Conservation (phyloP, 257 asterid genomes). For the Primulina huaijiensis region DNA sequence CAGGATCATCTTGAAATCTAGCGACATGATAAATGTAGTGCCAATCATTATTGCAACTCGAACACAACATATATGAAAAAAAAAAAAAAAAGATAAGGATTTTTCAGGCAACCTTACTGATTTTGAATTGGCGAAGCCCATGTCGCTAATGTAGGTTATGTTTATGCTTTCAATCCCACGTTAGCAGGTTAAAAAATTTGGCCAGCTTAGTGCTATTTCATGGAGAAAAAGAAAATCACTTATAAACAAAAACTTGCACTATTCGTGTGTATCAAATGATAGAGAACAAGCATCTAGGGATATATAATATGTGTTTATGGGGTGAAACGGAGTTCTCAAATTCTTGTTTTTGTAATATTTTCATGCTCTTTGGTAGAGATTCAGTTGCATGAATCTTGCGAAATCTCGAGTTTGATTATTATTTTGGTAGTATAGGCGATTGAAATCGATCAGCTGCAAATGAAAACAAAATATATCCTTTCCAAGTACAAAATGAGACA, state of each 20-base stretch:
- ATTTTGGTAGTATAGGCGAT: neutral
- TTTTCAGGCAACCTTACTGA: neutral
- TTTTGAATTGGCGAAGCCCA: neutral
- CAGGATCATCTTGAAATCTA: slow-evolving; percentile 47
- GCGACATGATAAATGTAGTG: neutral
- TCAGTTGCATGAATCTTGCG: neutral
- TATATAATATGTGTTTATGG: neutral
- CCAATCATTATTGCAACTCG: neutral
- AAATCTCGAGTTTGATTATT: neutral
- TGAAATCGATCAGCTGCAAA: neutral
- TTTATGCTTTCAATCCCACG: neutral
- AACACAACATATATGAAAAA: neutral
- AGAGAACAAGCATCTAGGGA: neutral
- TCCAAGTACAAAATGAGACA: neutral
- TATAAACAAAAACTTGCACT: neutral
- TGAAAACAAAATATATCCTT: neutral
- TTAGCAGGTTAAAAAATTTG: too few relatives aligned
- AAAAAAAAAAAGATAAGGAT: neutral
- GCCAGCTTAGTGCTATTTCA: too few relatives aligned
- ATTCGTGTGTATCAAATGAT: too few relatives aligned
- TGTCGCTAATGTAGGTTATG: neutral
- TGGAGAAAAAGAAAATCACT: neutral
- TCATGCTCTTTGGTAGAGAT: neutral
- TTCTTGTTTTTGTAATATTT: neutral
- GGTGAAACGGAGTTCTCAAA: neutral